Evolutionary conservation across 768 basidiomycete species (phyloP).

Genomic region (Podaxis carcinomalis): DNA sequence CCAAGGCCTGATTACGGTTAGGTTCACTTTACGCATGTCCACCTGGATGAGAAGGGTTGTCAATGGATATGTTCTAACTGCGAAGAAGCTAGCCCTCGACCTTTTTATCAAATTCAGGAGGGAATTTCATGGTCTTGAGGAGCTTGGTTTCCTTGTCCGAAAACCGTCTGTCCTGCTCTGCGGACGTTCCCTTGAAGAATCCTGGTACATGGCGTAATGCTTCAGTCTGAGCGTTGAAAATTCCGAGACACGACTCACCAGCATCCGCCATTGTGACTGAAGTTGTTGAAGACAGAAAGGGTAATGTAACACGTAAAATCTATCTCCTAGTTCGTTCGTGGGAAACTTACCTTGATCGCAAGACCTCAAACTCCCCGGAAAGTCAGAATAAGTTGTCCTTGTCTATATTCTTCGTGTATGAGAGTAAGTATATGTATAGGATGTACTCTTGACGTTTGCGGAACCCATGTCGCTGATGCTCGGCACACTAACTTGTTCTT

Average conservation of each 20-base stretch:
- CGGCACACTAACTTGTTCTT: too few species aligned
- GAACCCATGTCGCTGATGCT: too few species aligned
- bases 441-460: too few species aligned
- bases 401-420: too few species aligned
- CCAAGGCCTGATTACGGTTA: conserved; percentile 92
- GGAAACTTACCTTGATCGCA: not conserved
- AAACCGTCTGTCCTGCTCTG: conserved; percentile 89
- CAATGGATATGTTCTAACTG: not conserved
- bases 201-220: conserved; percentile 35
- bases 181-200: conserved; percentile 88
- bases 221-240: not conserved
- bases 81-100: conserved; percentile 27
- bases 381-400: too few species aligned
- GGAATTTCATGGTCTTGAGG: conserved; percentile 88
- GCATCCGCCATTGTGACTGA: conserved; percentile 14
- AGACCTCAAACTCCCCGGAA: too few species aligned
- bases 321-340: not conserved
- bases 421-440: too few species aligned
- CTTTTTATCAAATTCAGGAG: conserved; percentile 85
- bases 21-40: conserved; percentile 93
- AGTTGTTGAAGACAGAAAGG: not conserved
- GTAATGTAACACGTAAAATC: not conserved
- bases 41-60: conserved; percentile 42
- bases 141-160: conserved; percentile 93
- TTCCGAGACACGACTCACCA: conserved; percentile 8